Base-by-base conservation (phyloP, 768 basidiomycete species). In the Boletus bicolor region DNA sequence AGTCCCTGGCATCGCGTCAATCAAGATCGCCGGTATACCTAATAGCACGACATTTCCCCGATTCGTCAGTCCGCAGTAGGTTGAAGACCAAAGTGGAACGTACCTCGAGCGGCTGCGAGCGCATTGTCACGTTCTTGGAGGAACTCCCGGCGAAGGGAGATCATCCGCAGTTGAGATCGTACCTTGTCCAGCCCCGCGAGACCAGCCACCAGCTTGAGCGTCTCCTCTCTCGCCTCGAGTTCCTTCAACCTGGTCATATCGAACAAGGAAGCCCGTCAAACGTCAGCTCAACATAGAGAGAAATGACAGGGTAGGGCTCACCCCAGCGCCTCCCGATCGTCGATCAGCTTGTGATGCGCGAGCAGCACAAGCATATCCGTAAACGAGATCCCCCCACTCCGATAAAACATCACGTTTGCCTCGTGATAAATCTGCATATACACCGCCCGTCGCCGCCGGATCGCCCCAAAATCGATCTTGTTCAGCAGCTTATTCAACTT, bases 281-380 rank as follows among this genome's bases (percentile, higher is more conserved):
- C 5, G 36, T 10, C 36, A 21, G 39, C 28, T 10, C 7, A 24
- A 38, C 19, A 35, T 14, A 12, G 3, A 21, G 1, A 21, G 8
- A 9, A 35, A 32, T 4, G 11, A 32, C 17, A 34, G 6, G 42
- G 11, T 15, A 57, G 8, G 21, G 82, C 91, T 68, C 70, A 96
- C 95, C 85, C 81, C 26, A 98, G 74, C 14, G 95, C 95, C 32
- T 93, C 89, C 28, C 82, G 83, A 72, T 97, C 93, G 48, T 91
- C 82, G 59, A 98, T 93, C 49, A 98, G 74, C 70, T 91, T 94
- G 74, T 98, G 87, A 68, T 97, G 96, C 1, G 91, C 88, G 39
- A 98, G 75, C 44, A 98, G 74, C 35, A 89, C 68, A 3, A 98
- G 79, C 91, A 96, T 96, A 44, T 85, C 82, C 1, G 86, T 91